phyloP scores from a whole-genome alignment of 1,139 yeast species.

The Scheffersomyces quercinus region DNA sequence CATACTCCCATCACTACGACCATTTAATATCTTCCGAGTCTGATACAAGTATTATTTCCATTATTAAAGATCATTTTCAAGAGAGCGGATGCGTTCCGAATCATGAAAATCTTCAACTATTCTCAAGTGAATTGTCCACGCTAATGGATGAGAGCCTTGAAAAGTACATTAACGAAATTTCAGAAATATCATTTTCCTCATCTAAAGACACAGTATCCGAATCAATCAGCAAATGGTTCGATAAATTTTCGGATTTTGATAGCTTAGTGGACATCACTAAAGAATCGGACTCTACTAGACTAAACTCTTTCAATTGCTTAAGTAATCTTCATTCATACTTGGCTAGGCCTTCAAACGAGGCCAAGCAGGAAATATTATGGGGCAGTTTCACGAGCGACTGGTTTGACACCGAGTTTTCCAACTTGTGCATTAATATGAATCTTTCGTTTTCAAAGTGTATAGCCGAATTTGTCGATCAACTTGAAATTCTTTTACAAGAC shows the following conservation, averaged over 20 bases:
- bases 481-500: background rate
- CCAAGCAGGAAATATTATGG: slow-evolving; percentile 11
- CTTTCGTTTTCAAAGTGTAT: background rate
- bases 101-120: slow-evolving; percentile 10
- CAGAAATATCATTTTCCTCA: slow-evolving; percentile 4
- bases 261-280: slow-evolving; percentile 8
- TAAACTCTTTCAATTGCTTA: slow-evolving; percentile 13
- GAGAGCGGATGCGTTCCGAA: slow-evolving; percentile 3
- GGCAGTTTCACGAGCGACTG: slow-evolving; percentile 13
- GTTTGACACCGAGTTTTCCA: slow-evolving; percentile 11
- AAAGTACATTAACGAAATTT: slow-evolving; percentile 16
- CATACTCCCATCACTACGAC: background rate
- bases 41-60: background rate
- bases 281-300: slow-evolving; percentile 6
- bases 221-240: slow-evolving; percentile 27
- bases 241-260: slow-evolving; percentile 14
- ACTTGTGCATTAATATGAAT: slow-evolving; percentile 9
- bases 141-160: slow-evolving; percentile 29
- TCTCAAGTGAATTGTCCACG: slow-evolving; percentile 21
- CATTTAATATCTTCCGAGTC: background rate
- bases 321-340: background rate
- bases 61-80: background rate
- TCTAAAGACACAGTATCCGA: slow-evolving; percentile 11
- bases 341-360: background rate
- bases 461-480: slow-evolving; percentile 3